Conservation (phyloP, 2,329 filamentous ascomycete species). For the Botryosphaeria dothidea region DNA sequence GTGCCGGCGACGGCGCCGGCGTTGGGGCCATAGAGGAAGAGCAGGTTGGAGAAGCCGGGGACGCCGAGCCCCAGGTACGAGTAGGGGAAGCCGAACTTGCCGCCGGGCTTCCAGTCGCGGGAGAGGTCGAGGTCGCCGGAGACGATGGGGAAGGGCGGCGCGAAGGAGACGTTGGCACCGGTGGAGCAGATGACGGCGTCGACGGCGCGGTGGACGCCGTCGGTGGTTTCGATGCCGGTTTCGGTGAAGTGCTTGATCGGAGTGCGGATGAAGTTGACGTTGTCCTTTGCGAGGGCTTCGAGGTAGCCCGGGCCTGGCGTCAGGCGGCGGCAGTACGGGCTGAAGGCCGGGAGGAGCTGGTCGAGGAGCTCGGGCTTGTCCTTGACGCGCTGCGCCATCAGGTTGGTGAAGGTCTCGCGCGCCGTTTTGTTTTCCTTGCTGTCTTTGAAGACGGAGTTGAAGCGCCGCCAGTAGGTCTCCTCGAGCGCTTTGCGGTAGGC, state of each 20-base stretch:
- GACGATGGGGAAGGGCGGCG: slow-evolving; percentile 61
- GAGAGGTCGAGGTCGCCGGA: slow-evolving; percentile 53
- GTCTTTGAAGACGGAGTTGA: slow-evolving; percentile 40
- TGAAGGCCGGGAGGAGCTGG: slow-evolving; percentile 43
- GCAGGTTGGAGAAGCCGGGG: slow-evolving; percentile 67
- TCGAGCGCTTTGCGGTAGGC: slow-evolving; percentile 44
- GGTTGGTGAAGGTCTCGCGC: slow-evolving; percentile 32
- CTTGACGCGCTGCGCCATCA: slow-evolving; percentile 40
- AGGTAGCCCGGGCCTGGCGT: slow-evolving; percentile 38
- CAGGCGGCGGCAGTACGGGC: slow-evolving; percentile 34
- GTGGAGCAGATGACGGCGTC: slow-evolving; percentile 63
- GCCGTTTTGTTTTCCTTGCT: slow-evolving; percentile 36
- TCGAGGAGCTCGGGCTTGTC: slow-evolving; percentile 45
- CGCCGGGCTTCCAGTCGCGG: slow-evolving; percentile 58
- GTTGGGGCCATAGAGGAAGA: slow-evolving; percentile 63
- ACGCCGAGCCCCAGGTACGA: slow-evolving; percentile 64
- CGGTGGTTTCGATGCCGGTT: slow-evolving; percentile 40
- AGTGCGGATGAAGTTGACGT: slow-evolving; percentile 42
- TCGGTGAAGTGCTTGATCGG: slow-evolving; percentile 41
- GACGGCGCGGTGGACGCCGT: slow-evolving; percentile 40
- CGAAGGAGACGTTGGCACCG: slow-evolving; percentile 56
- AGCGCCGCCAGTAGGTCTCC: slow-evolving; percentile 61
- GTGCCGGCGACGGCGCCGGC: slow-evolving; percentile 63
- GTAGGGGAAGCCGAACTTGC: slow-evolving; percentile 61
- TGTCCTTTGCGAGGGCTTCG: slow-evolving; percentile 43